phyloP scores from a whole-genome alignment of 148 eudicot genomes.

The Fagopyrum homotropicum region DNA sequence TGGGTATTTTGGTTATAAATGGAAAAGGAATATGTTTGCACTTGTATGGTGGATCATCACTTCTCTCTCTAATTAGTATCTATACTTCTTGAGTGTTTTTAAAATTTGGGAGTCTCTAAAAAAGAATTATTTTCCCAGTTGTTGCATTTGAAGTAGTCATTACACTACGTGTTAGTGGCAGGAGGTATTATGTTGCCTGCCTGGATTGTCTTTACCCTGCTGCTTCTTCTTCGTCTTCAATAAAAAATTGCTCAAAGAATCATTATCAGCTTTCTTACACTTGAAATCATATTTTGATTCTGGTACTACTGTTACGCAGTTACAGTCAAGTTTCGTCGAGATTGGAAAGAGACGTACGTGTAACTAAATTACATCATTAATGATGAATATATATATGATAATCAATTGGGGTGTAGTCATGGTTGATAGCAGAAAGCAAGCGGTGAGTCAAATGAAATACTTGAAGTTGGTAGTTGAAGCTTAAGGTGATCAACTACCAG shows the following conservation, averaged over 20 bases:
- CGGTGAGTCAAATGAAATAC: too few relatives aligned
- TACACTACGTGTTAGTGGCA: background rate
- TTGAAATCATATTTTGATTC: background rate
- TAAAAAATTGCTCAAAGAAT: background rate
- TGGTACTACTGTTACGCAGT: too few relatives aligned
- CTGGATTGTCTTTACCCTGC: constrained; percentile 1
- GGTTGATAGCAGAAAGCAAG: too few relatives aligned
- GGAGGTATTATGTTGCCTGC: background rate
- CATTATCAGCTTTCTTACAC: background rate
- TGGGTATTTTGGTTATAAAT: constrained; percentile 10
- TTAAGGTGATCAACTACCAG: background rate
- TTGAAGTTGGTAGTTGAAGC: background rate
- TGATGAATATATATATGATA: too few relatives aligned
- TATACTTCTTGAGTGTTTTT: background rate
- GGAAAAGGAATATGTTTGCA: background rate
- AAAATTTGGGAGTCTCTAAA: background rate
- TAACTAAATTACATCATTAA: background rate
- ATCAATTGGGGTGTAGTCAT: too few relatives aligned
- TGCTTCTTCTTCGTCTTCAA: background rate
- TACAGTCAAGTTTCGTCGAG: background rate
- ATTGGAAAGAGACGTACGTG: background rate
- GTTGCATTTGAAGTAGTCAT: background rate
- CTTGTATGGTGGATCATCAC: background rate
- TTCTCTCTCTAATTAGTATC: background rate
- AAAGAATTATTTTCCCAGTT: background rate